Conservation (phyloP, 805 yeast species). For the Kuraishia capsulata region DNA sequence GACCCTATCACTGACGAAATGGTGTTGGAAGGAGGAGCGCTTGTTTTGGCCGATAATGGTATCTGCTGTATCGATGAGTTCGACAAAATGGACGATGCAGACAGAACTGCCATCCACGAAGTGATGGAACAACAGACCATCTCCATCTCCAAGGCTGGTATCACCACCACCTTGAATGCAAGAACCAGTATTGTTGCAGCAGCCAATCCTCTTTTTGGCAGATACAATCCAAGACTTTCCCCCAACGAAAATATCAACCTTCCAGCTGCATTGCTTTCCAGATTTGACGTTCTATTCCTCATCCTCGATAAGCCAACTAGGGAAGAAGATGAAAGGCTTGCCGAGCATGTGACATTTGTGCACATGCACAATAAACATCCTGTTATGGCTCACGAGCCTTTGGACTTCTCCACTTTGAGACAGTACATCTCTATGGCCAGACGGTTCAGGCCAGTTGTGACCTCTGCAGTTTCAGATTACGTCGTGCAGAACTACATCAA, state of each 20-base stretch:
- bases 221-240: slow-evolving; percentile 82
- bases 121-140: slow-evolving; percentile 99
- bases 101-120: slow-evolving; percentile 96
- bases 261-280: slow-evolving; percentile 92
- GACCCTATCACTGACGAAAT: slow-evolving; percentile 99
- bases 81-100: slow-evolving; percentile 96
- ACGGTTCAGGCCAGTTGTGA: slow-evolving; percentile 74
- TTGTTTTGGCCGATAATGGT: slow-evolving; percentile 95
- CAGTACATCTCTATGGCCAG: slow-evolving; percentile 86
- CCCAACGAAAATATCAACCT: slow-evolving; percentile 93
- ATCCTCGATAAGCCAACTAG: slow-evolving; percentile 77
- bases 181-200: slow-evolving; percentile 94
- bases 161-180: slow-evolving; percentile 91
- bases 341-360: slow-evolving; percentile 90
- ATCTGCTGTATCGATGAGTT: slow-evolving; percentile 98
- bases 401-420: slow-evolving; percentile 73
- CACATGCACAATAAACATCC: slow-evolving; percentile 93
- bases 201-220: slow-evolving; percentile 95
- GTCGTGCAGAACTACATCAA: slow-evolving; percentile 81
- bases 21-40: slow-evolving; percentile 97
- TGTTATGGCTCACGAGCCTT: slow-evolving; percentile 59
- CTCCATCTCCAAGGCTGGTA: slow-evolving; percentile 95
- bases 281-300: slow-evolving; percentile 86
- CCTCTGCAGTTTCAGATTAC: slow-evolving; percentile 76
- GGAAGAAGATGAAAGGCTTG: slow-evolving; percentile 77